phyloP scores from a whole-genome alignment of 1,284 basidiomycete genomes.

The Apiotrichum akiyoshidainum region DNA sequence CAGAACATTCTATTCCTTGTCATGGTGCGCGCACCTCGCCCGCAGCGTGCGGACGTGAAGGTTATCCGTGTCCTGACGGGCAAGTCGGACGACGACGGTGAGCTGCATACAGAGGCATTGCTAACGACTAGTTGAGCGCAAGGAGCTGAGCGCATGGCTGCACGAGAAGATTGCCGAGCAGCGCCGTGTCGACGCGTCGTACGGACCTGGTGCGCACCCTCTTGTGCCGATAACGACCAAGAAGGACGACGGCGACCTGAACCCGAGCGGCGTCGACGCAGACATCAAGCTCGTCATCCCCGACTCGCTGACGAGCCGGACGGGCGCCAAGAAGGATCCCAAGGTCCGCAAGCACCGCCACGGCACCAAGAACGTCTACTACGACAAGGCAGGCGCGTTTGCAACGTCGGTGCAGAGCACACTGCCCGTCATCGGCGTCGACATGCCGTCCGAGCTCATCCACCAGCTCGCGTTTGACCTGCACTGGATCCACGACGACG shows the following conservation, averaged over 20 bases:
- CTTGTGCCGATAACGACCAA: conserved; percentile 19
- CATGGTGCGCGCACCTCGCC: conserved; percentile 38
- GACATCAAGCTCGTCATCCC: conserved; percentile 48
- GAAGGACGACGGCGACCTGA: conserved; percentile 3
- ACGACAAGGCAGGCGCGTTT: conserved; percentile 47
- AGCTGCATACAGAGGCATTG: background rate
- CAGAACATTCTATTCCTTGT: conserved; percentile 51
- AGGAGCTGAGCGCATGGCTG: conserved; percentile 43
- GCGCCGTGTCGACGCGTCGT: conserved; percentile 44
- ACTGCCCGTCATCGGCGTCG: conserved; percentile 44
- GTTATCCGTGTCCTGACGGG: conserved; percentile 25
- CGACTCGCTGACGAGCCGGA: conserved; percentile 36
- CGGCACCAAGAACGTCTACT: conserved; percentile 46
- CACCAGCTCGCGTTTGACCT: conserved; percentile 38
- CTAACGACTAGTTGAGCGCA: conserved; percentile 36
- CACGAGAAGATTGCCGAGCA: conserved; percentile 45
- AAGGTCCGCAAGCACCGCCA: conserved; percentile 43
- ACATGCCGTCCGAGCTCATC: conserved; percentile 35
- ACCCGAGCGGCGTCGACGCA: conserved; percentile 16
- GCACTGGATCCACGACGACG: conserved; percentile 45
- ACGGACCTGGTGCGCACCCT: conserved; percentile 32
- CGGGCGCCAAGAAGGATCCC: conserved; percentile 32
- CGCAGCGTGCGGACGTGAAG: conserved; percentile 39
- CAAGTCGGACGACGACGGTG: conserved; percentile 46
- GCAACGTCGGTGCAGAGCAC: conserved; percentile 32